These are phyloP conservation scores for Penicillium hordei DNA, from an alignment of 2,329 filamentous ascomycete species.

Conservation along the genomic window DNA sequence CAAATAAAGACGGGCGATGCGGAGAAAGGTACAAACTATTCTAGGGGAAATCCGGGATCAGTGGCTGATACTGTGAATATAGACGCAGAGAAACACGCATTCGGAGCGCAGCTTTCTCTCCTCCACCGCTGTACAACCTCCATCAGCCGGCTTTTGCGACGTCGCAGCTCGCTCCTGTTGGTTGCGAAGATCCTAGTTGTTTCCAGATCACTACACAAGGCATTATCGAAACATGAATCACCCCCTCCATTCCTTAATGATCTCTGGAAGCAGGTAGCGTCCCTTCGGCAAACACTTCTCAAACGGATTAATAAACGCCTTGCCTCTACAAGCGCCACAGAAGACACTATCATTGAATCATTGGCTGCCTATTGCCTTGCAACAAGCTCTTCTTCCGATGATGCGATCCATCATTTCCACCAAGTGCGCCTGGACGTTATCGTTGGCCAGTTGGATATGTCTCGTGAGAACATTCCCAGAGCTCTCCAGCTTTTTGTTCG, in stretches of 20 bases:
- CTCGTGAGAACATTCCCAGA: slow-evolving; percentile 57
- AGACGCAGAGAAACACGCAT: slow-evolving; percentile 46
- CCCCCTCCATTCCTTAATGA: slow-evolving; percentile 59
- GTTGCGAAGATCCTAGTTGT: slow-evolving; percentile 73
- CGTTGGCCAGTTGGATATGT: slow-evolving; percentile 57
- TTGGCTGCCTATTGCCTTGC: slow-evolving; percentile 80
- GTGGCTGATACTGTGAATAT: slow-evolving; percentile 25
- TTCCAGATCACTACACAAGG: slow-evolving; percentile 71
- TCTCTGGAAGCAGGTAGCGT: slow-evolving; percentile 63
- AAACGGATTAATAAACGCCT: slow-evolving; percentile 60
- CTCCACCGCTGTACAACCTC: slow-evolving; percentile 57
- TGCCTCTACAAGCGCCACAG: slow-evolving; percentile 45
- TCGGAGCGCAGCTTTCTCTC: slow-evolving; percentile 58
- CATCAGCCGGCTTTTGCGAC: slow-evolving; percentile 55
- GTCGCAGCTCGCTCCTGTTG: slow-evolving; percentile 52
- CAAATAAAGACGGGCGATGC: slow-evolving; percentile 44
- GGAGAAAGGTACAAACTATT: slow-evolving; percentile 31
- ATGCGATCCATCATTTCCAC: slow-evolving; percentile 77
- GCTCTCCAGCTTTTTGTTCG: slow-evolving; percentile 71
- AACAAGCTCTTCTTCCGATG: slow-evolving; percentile 74
- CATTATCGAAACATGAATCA: slow-evolving; percentile 57
- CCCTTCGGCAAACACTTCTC: slow-evolving; percentile 64
- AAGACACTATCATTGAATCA: slow-evolving; percentile 63
- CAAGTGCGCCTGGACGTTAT: slow-evolving; percentile 70
- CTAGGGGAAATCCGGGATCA: background rate